Evolutionary conservation across 2,329 filamentous ascomycete genomes (phyloP), one percentile per base, ranked within the genome.

Genomic region (Rhynchosporium agropyri): DNA sequence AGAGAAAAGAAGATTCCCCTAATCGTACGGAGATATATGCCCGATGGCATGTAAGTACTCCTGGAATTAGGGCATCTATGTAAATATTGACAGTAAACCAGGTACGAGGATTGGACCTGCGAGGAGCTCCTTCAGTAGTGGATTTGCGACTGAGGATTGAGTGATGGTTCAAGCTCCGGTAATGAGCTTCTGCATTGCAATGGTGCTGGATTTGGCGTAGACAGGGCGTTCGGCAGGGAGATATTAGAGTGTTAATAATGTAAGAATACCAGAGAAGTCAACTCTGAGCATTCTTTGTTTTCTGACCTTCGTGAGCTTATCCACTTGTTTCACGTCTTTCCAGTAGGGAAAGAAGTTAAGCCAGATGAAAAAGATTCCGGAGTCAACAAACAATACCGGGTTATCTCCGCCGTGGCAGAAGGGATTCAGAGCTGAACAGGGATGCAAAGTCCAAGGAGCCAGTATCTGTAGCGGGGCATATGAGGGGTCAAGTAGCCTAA

Each of bases 1-100:
- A 87, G 91, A 68, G 93, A 98, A 81, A 98, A 98, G 85, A 99
- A 99, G 84, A 97, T 99, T 61, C 95, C 95, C 29, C 79, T 99
- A 65, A 95, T 99, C 62, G 91, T 99, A 68, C 87, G 95, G 76
- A 87, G 95, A 74, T 99, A 98, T 79, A 84, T 99, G 75, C 95
- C 95, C 28, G 95, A 99, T 79, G 95, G 95, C 81, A 97, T 86
- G 91, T 96, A 83, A 82, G 91, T 85, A 38, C 26, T 54, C 7
- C 15, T 29, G 38, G 15, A 20, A 29, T 38, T 4, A 45, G 26
- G 3, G 7, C 4, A 50, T 13, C 43, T 13, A 3, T 10, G 13
- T 28, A 3, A 26, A 33, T 33, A 60, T 67, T 64, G 26, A 63
- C 53, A 9, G 33, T 28, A 54, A 12, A n/a, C 45, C 50, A 74